Base-by-base conservation (phyloP, 805 yeast genomes). In the Suhomyces vadensis region DNA sequence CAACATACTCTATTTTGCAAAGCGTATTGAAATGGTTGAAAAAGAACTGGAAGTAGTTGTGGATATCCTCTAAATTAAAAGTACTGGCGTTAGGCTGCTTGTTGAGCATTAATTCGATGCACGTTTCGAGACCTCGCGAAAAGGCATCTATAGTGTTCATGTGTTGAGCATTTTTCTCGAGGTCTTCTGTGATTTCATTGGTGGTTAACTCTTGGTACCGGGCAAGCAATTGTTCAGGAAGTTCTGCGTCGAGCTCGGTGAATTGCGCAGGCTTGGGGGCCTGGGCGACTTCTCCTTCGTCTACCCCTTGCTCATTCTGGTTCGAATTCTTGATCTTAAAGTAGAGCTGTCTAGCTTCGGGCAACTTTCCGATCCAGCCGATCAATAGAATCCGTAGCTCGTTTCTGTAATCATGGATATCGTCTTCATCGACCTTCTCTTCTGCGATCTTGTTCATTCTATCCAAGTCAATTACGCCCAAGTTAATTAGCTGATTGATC, bases 271-370 rank as follows among this genome's bases (percentile, higher is more conserved):
- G n/a, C n/a, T n/a, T n/a, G n/a, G n/a, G n/a, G n/a, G n/a, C 21
- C 13, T 22, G 43, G 24, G 35, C 17, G 31, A 31, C 41, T 39
- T 51, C 41, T 6, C 41, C 41, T 24, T 33, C 36, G n/a, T n/a
- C n/a, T n/a, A n/a, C n/a, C n/a, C n/a, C n/a, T 11, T 10, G 16
- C 11, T 40, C 46, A 17, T 43, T 48, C 27, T 48, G 44, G 25
- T 43, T 49, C 29, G 54, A 49, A 31, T 49, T 57, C 42, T 63
- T 60, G 25, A 58, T 44, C 44, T 53, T 52, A 52, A 79, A 80
- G 51, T 78, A 83, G 4, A 85, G 54, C 35, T 73, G 76, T 48
- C 82, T 71, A 0, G 90, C 89, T 41, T 81, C 87, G 0, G 85
- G 82, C 0, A 81, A 43, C 45, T 59, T 67, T 4, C 85, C 83